Base-by-base conservation (phyloP, 1,139 yeast species). In the Nakaseomyces sp. region DNA sequence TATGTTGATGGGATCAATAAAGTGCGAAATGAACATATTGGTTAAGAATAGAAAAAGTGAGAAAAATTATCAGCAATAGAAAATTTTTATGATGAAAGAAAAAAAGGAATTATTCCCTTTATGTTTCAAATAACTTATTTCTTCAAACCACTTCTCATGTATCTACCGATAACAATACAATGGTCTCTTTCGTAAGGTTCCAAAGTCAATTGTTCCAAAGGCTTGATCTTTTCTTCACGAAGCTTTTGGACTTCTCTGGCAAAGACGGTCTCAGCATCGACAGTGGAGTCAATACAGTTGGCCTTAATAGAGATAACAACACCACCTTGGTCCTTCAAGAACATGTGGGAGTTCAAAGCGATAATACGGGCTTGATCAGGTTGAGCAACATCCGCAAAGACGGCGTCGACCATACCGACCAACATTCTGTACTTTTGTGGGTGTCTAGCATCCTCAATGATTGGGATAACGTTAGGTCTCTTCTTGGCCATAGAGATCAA, bases 141-240 rank as follows among this genome's bases (percentile, higher is more conserved):
- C 56, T 57, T 57, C 56, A 66, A 61, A 48, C 94, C 94, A 63
- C 93, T 80, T 81, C 98, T 85, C 77, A 83, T 74, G 76, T 91
- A 91, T 71, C 83, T 80, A 67, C 97, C 98, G 64, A 91, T 89
- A 59, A 91, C 97, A 64, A 91, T 84, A 83, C 97, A 89, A 75
- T 91, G 98, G 68, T 91, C 98, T 77, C 98, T 87, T 79, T 91
- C 97, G 72, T 89, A 89, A 70, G 97, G 97, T 76, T 91, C 98
- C 70, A 91, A 78, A 46, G 98, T 91, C 70, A 91, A 81, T 76
- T 91, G 98, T 73, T 91, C 98, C 66, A 89, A 75, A 55, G 98
- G 98, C 75, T 91, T 91, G 71, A 91, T 85, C 72, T 95, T 83
- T 76, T 91, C 98, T 72, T 89, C 97, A 74, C 97, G 85, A 72